A percentile compares a stretch with the other conserved stretches of the same genome.
Evolutionary conservation across 257 asterid species (phyloP).

Genomic region (Ligustrum vulgare): DNA sequence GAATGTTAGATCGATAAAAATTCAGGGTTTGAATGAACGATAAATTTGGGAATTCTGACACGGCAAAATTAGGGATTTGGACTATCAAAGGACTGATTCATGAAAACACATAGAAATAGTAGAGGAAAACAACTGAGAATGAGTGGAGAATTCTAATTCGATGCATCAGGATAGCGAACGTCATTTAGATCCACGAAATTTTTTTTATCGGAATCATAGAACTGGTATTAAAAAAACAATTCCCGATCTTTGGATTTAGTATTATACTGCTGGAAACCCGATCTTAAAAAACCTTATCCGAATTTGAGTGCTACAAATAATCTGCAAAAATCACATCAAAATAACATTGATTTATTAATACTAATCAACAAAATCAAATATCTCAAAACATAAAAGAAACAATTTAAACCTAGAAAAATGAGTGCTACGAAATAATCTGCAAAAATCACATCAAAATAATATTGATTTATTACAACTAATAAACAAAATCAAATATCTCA

Average conservation of each 20-base stretch:
- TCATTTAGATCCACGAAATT: conserved; percentile 44
- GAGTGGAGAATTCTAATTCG: conserved; percentile 77
- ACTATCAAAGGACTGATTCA: conserved; percentile 37
- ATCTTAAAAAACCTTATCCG: conserved; percentile 20
- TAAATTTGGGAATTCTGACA: conserved; percentile 2
- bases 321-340: conserved; percentile 27
- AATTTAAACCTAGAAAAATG: too few relatives aligned
- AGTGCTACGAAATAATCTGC: neutral
- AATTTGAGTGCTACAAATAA: conserved; percentile 14
- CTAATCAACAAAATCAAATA: conserved; percentile 5
- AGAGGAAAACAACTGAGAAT: conserved; percentile 82
- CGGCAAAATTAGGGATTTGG: conserved; percentile 1
- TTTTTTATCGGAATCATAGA: conserved; percentile 30
- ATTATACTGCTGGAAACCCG: neutral
- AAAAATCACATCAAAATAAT: too few relatives aligned
- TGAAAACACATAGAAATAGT: conserved; percentile 90
- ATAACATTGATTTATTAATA: conserved; percentile 1
- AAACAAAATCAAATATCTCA: neutral
- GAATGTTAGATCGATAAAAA: neutral
- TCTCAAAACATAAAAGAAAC: neutral
- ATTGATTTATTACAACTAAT: too few relatives aligned
- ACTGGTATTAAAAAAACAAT: neutral
- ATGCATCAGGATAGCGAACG: conserved; percentile 42
- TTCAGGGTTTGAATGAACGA: neutral
- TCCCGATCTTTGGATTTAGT: neutral